Evolutionary conservation across 2,329 filamentous ascomycete genomes (phyloP), one percentile per base, ranked within the genome.

Genomic region (Colletotrichum theobromicola): DNA sequence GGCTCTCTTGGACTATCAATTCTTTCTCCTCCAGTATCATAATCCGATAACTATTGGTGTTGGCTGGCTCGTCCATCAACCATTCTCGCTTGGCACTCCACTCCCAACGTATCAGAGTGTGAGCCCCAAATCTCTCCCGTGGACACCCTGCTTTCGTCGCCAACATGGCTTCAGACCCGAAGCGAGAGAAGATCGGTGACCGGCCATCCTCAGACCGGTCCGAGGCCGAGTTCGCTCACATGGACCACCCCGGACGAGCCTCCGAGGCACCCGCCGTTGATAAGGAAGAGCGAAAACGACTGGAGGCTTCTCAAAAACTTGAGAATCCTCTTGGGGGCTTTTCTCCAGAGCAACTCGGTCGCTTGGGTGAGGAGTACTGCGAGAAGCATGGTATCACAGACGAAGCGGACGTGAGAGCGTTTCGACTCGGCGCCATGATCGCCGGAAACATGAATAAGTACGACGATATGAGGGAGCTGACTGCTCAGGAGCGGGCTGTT

Each of bases 331-430:
- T 88, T n/a, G 81, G 80, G 4, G 85, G 84, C 37, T 77, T 87
- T 61, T 79, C 79, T 24, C 79, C 79, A 53, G 83, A 87, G 6
- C 86, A 91, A 75, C 84, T 94, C 16, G 85, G 84, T 61, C 84
- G 83, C 37, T 88, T 89, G 82, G 92, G 91, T 16, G 88, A 90
- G 67, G 85, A 86, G 7, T 94, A 93, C 80, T 91, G 90, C 28
- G 82, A 85, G 30, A 83, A 87, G 64, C 86, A 93, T 77, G 87
- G 88, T 30, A 84, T 92, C 68, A 88, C 87, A 6, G 86, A 87
- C 21, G 87, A 89, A 24, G 87, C 89, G 16, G 90, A 92, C 77
- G 82, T 91, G 35, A 86, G 90, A 13, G 89, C 89, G 7, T 93
- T 93, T 78, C 87, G 87, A 21, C 84, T 92, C 26, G 91, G 91